These are phyloP conservation scores for Glycine latifolia DNA, from an alignment of 306 rosid species.

Conservation along the genomic window DNA sequence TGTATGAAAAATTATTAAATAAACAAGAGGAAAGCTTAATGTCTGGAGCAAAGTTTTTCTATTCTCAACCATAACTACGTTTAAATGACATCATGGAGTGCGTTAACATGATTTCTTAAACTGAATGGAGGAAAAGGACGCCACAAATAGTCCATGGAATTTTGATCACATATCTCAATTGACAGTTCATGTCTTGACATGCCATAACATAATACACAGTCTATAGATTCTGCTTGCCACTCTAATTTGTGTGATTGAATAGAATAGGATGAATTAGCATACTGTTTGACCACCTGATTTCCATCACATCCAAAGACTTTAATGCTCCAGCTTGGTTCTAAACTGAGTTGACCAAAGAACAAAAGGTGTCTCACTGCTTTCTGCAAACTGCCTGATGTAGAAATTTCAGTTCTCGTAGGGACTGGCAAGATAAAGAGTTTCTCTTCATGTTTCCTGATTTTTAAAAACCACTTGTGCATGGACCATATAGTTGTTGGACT, in stretches of 20 bases:
- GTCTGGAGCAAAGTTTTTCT: slow-evolving; percentile 31
- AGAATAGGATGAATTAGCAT: slow-evolving; percentile 38
- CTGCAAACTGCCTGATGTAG: slow-evolving; percentile 40
- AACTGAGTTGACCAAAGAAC: slow-evolving; percentile 47
- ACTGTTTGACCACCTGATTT: slow-evolving; percentile 50
- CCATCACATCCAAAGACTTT: slow-evolving; percentile 47
- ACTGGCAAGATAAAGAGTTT: slow-evolving; percentile 22
- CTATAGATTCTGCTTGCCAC: slow-evolving; percentile 36
- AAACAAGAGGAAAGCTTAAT: slow-evolving; percentile 9
- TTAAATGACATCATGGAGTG: slow-evolving; percentile 40
- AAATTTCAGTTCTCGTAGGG: slow-evolving; percentile 35
- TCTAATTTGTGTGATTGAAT: slow-evolving; percentile 35
- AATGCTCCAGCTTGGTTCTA: slow-evolving; percentile 38
- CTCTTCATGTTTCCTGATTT: slow-evolving; percentile 33
- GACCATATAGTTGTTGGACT: slow-evolving; percentile 18
- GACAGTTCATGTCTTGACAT: slow-evolving; percentile 51
- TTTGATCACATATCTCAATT: slow-evolving; percentile 39
- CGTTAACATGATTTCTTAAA: slow-evolving; percentile 39
- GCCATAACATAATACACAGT: slow-evolving; percentile 41
- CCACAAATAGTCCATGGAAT: slow-evolving; percentile 32
- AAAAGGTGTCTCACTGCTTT: slow-evolving; percentile 39
- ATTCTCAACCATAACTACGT: slow-evolving; percentile 37
- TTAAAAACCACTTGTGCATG: slow-evolving; percentile 28
- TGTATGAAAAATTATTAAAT: slow-evolving; percentile 34
- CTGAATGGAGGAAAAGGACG: slow-evolving; percentile 45